Base-by-base conservation (phyloP, 2,329 filamentous ascomycete species). In the Paraphaeosphaeria sporulosa region DNA sequence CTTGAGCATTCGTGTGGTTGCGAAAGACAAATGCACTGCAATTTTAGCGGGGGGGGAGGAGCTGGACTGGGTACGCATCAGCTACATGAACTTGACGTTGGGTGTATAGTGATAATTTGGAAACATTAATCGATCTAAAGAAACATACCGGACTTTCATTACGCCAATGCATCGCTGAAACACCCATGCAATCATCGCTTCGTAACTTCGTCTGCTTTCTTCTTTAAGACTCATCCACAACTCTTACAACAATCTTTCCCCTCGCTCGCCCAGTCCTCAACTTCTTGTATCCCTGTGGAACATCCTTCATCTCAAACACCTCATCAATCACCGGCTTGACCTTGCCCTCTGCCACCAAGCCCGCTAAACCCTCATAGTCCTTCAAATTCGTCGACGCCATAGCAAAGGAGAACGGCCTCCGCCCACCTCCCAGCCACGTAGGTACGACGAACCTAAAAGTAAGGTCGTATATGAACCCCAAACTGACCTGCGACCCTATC, bases 311-410 rank as follows among this genome's bases (percentile, higher is more conserved):
- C 9, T 80, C 76, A 66, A 84, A 88, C 1, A 79, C 77, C 60
- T 83, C 78, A 67, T 89, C 87, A 48, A 89, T 74, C 0, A 87
- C 80, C 1, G 82, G 73, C 74, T 81, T 85, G 32, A 90, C 64
- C 70, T 86, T 88, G 1, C 85, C 86, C 64, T 89, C 82, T 25
- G 77, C 72, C 73, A 90, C 78, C 85, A 83, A 86, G 52, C 78
- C 68, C 0, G 75, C 86, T 55, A 90, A 73, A 40, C 38, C 17
- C 38, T 40, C 17, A 40, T 40, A 40, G 38, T 40, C 38, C 13
- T 40, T n/a, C 17, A 40, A 40, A 19, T 40, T 40, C 15, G 38
- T 40, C 5, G 38, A 40, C 7, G 38, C 38, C 13, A n/a, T n/a
- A 1, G 38, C 38, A n/a, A 40, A 40, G 1, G 38, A 40, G 17